Conservation (phyloP, 2,329 filamentous ascomycete genomes). For the Trichoderma sp. region DNA sequence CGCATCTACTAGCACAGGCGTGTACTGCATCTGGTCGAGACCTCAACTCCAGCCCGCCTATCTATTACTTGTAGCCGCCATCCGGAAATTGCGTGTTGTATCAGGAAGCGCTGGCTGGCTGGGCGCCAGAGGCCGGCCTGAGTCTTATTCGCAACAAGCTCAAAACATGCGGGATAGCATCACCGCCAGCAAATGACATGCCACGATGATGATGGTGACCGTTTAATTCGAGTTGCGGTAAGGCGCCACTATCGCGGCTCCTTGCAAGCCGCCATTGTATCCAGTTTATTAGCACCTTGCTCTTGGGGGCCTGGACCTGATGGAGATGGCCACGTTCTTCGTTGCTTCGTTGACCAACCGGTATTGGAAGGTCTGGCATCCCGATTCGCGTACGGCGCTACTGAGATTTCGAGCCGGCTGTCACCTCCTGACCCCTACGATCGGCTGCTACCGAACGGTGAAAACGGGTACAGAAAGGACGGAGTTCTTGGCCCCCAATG, state of each 20-base stretch:
- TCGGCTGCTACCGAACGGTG: slow-evolving; percentile 4
- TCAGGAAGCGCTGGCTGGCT: background rate
- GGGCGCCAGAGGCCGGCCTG: background rate
- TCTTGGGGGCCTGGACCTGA: background rate
- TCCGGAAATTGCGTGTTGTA: background rate
- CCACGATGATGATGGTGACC: background rate
- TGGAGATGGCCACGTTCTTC: background rate
- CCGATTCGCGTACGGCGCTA: background rate
- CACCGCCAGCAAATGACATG: background rate
- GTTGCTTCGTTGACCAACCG: slow-evolving; percentile 7
- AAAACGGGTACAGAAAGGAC: background rate
- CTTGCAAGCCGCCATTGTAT: background rate
- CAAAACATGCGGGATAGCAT: background rate
- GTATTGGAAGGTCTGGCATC: background rate
- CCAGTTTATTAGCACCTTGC: slow-evolving; percentile 14
- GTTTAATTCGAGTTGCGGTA: background rate
- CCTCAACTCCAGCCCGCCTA: background rate
- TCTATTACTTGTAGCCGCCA: background rate
- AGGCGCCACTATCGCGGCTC: background rate
- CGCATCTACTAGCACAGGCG: background rate
- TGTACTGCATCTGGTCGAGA: background rate
- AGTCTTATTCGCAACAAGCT: background rate
- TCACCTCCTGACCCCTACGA: background rate
- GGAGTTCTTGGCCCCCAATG: background rate
- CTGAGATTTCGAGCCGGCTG: background rate